Conservation (phyloP, 352 stramenopile genomes). For the Pythium rhizo-oryzae region DNA sequence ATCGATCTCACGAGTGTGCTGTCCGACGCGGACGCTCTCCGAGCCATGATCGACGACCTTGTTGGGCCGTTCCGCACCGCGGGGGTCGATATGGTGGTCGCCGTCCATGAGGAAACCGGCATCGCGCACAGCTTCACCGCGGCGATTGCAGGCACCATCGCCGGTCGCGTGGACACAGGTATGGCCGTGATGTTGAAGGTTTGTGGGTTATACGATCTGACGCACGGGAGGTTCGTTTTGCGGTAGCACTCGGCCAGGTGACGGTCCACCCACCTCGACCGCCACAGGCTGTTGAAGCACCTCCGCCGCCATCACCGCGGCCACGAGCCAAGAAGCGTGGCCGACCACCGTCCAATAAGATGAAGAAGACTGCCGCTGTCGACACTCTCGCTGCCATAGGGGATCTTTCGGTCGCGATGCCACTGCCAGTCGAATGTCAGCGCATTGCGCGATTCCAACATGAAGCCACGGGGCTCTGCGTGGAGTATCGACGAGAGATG, state of each 20-base stretch:
- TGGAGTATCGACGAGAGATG: constrained; percentile 21
- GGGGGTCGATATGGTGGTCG: constrained; percentile 51
- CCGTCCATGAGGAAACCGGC: constrained; percentile 32
- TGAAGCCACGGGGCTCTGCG: constrained; percentile 1
- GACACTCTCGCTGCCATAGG: background rate
- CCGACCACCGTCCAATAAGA: background rate
- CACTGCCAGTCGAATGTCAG: background rate
- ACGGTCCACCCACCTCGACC: constrained; percentile 28
- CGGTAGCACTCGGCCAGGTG: constrained; percentile 42
- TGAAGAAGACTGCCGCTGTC: background rate
- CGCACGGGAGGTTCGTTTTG: constrained; percentile 12
- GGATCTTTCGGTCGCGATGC: background rate
- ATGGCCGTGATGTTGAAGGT: background rate
- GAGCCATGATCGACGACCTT: constrained; percentile 43
- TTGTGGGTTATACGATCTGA: background rate
- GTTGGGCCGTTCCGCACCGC: constrained; percentile 43
- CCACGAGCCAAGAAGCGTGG: constrained; percentile 24
- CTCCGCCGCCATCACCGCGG: background rate
- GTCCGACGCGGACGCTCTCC: constrained; percentile 34
- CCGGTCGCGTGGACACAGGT: constrained; percentile 48
- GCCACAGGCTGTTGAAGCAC: background rate
- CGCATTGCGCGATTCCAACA: constrained; percentile 3
- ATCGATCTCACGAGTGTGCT: constrained; percentile 50
- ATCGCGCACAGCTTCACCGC: constrained; percentile 34
- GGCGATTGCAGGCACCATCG: constrained; percentile 51